A percentile compares a stretch with the other conserved stretches of the same genome.
Evolutionary conservation across 805 yeast genomes (phyloP).

Genomic region (Zygosaccharomyces siamensis): DNA sequence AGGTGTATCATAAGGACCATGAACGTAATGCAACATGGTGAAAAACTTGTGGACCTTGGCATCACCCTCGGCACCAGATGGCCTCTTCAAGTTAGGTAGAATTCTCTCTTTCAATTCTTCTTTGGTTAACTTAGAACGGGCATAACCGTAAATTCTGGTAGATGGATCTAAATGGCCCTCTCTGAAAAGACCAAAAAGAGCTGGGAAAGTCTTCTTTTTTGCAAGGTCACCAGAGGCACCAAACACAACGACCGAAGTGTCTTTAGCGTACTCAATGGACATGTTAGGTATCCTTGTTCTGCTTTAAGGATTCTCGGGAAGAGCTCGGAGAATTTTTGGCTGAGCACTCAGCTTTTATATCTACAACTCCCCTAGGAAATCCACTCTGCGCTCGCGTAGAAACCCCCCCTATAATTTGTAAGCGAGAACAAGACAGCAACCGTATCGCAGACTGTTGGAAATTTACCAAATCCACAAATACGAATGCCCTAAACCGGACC

Average conservation of each 20-base stretch:
- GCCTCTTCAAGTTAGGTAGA: constrained; percentile 53
- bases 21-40: constrained; percentile 57
- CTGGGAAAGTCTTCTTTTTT: constrained; percentile 91
- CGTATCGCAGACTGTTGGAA: not conserved
- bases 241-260: constrained; percentile 73
- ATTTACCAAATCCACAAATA: not conserved
- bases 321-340: too few species aligned
- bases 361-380: constrained; percentile 2
- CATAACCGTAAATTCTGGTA: constrained; percentile 83
- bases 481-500: not conserved
- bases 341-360: constrained; percentile 3
- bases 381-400: constrained; percentile 6
- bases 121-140: constrained; percentile 68
- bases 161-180: constrained; percentile 71
- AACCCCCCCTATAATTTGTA: constrained; percentile 6
- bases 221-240: constrained; percentile 97
- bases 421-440: constrained; percentile 1
- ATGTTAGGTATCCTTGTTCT: not conserved
- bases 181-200: constrained; percentile 67
- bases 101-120: constrained; percentile 68
- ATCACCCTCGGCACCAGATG: constrained; percentile 41
- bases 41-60: constrained; percentile 59
- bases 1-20: constrained; percentile 75
- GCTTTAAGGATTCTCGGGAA: not conserved
- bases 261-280: constrained; percentile 47